phyloP scores from a whole-genome alignment of 148 eudicot species.

The Camellia sinensis region DNA sequence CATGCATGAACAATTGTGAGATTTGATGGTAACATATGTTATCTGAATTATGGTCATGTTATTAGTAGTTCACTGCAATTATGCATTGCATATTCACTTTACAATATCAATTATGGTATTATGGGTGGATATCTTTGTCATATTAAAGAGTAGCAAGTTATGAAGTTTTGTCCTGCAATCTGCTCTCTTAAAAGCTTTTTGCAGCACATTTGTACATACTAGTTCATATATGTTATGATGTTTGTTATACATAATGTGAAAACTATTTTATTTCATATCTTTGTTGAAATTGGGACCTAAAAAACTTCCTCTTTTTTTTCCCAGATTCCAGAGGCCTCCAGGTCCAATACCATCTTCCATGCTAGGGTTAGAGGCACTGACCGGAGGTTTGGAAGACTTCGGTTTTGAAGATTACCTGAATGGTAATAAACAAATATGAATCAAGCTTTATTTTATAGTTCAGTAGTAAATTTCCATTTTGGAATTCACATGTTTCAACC shows the following conservation, averaged over 20 bases:
- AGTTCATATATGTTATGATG: not conserved
- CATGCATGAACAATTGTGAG: not conserved
- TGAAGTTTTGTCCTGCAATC: not conserved
- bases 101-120: too few species aligned
- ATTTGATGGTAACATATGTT: not conserved
- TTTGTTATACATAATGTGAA: not conserved
- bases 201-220: not conserved
- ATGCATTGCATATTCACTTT: not conserved
- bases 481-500: not conserved
- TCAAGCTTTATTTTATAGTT: not conserved
- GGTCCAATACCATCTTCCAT: conserved; percentile 86
- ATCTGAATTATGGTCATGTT: not conserved
- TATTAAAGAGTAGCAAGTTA: not conserved
- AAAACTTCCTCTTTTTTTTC: not conserved
- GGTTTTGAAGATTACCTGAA: conserved; percentile 84
- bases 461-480: not conserved
- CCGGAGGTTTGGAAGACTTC: conserved; percentile 68
- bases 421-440: conserved; percentile 37
- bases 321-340: conserved; percentile 86
- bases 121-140: not conserved
- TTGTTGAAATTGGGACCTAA: not conserved
- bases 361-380: conserved; percentile 73
- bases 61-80: not conserved
- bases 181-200: too few species aligned
- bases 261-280: not conserved